Conservation (phyloP, 2,329 filamentous ascomycete genomes). For the Verticillium albo-atrum region DNA sequence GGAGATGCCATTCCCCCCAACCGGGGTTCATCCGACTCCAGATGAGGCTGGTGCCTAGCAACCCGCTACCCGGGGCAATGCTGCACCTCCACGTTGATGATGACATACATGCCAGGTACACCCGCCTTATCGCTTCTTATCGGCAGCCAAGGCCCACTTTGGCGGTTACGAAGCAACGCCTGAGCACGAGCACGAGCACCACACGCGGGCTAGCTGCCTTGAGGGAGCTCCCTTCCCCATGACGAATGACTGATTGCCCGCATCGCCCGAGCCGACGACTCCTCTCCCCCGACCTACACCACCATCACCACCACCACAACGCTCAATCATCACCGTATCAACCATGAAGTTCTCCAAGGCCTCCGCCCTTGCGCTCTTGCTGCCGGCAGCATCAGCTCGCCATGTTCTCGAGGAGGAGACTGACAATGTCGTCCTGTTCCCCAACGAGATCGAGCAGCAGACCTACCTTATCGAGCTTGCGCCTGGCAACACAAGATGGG, state of each 20-base stretch:
- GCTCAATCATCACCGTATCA: neutral
- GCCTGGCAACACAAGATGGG: slow-evolving; percentile 79
- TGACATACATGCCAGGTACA: neutral
- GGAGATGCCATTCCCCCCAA: neutral
- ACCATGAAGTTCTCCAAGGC: slow-evolving; percentile 50
- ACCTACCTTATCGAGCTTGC: slow-evolving; percentile 76
- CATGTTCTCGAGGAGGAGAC: slow-evolving; percentile 50
- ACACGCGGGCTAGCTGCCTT: neutral
- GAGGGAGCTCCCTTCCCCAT: neutral
- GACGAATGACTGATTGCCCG: neutral
- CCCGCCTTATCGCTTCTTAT: neutral
- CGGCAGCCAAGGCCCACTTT: neutral
- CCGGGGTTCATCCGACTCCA: neutral
- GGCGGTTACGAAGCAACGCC: neutral
- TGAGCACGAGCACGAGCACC: neutral
- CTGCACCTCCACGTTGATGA: neutral
- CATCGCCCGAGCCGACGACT: neutral
- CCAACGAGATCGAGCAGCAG: slow-evolving; percentile 38
- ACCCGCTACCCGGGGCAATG: neutral
- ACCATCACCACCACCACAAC: neutral
- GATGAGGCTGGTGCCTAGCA: neutral
- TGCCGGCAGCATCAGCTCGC: slow-evolving; percentile 50
- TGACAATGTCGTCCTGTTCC: slow-evolving; percentile 45
- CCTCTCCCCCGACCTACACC: neutral
- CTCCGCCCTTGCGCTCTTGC: slow-evolving; percentile 49